Conservation (phyloP, 495 filamentous ascomycete species). For the Trichoderma erinaceum region DNA sequence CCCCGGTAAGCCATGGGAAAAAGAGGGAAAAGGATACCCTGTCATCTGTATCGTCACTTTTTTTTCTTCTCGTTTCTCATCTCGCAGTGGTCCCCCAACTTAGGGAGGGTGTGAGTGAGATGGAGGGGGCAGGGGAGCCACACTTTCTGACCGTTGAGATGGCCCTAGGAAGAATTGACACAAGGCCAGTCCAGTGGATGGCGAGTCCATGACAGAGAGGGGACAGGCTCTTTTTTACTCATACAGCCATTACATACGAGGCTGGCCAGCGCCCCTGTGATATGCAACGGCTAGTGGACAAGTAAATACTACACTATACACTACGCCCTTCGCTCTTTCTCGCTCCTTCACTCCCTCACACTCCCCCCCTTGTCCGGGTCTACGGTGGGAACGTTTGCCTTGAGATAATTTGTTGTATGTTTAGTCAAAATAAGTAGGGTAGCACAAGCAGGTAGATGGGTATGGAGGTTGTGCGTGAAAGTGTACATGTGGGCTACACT, state of each 20-base stretch:
- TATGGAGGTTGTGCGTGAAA: no score
- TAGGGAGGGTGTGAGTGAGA: no score
- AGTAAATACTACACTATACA: neutral
- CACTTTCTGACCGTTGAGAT: slow-evolving; percentile 12
- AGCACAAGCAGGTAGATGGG: no score
- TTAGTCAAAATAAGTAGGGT: no score
- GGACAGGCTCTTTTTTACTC: no score
- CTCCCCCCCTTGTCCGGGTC: neutral
- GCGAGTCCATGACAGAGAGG: no score
- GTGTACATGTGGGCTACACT: no score
- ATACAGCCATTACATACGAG: neutral
- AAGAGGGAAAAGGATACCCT: neutral
- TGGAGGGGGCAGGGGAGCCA: neutral
- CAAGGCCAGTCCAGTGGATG: neutral
- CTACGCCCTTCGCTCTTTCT: neutral
- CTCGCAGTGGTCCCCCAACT: neutral
- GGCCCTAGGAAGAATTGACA: neutral
- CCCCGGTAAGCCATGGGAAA: neutral
- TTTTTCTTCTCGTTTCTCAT: neutral
- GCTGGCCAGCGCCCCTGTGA: neutral
- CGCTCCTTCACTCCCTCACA: neutral
- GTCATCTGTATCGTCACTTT: no score
- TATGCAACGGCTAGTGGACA: slow-evolving; percentile 9
- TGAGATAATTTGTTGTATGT: no score
- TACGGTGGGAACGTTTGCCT: neutral